Evolutionary conservation across 352 stramenopile species (phyloP).

Genomic region (Blastocystis sp.): DNA sequence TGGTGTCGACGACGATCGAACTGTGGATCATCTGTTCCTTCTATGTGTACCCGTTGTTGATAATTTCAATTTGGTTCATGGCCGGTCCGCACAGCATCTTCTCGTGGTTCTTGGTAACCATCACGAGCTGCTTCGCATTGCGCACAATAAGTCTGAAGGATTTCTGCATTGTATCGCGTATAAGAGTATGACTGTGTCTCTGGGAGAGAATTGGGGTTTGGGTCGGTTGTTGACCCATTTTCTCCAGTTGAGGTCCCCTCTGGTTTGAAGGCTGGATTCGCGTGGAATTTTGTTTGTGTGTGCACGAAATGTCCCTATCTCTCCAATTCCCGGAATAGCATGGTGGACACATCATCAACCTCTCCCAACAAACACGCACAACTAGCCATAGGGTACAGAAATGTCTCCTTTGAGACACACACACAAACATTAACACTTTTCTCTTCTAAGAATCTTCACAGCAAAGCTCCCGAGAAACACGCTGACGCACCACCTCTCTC

Average conservation of each 20-base stretch:
- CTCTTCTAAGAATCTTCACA: not conserved
- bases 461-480: not conserved
- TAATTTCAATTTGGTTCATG: constrained; percentile 42
- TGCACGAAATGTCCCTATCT: too few relatives aligned
- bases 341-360: too few relatives aligned
- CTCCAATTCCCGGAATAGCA: too few relatives aligned
- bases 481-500: not conserved
- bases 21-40: not conserved
- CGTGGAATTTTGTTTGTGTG: too few relatives aligned
- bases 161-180: constrained; percentile 4
- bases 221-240: too few relatives aligned
- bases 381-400: not conserved
- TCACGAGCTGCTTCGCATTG: constrained; percentile 53
- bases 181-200: not conserved
- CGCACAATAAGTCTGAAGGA: constrained; percentile 39
- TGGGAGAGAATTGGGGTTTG: too few relatives aligned
- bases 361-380: not conserved
- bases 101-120: constrained; percentile 53
- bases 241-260: too few relatives aligned
- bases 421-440: not conserved
- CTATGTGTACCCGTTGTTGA: constrained; percentile 4
- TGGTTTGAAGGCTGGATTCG: too few relatives aligned
- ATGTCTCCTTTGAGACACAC: not conserved
- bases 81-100: constrained; percentile 51
- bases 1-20: constrained; percentile 27